Evolutionary conservation across 192 early-diverging fungal genomes (phyloP).

Genomic region (Dispira simplex): DNA sequence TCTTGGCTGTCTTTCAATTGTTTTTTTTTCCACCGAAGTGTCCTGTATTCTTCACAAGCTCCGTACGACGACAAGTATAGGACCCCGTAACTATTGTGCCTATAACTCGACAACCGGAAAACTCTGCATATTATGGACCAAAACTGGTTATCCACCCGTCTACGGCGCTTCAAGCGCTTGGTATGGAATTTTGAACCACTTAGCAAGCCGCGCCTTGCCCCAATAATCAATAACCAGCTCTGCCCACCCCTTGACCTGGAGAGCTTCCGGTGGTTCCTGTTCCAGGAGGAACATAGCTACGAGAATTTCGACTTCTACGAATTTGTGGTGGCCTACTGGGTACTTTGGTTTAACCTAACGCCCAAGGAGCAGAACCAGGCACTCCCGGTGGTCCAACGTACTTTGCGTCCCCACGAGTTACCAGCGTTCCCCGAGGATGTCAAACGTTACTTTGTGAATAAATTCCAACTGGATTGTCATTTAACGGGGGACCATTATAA

Average conservation of each 20-base stretch:
- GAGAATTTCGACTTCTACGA: conserved; percentile 10
- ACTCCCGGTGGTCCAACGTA: background rate
- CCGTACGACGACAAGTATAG: too few species aligned
- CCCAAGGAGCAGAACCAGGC: background rate
- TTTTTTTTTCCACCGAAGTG: too few species aligned
- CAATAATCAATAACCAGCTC: conserved; percentile 2
- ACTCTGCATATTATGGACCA: too few species aligned
- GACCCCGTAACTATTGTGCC: too few species aligned
- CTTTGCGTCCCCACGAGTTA: background rate
- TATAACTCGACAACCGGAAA: too few species aligned
- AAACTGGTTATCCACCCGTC: too few species aligned
- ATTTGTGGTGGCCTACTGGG: conserved; percentile 10
- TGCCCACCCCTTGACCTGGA: conserved; percentile 7
- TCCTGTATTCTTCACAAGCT: too few species aligned
- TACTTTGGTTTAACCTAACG: background rate
- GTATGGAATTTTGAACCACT: background rate
- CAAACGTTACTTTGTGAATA: too few species aligned
- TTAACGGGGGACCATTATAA: too few species aligned
- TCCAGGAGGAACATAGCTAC: conserved; percentile 1
- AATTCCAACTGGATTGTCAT: too few species aligned
- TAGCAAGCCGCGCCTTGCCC: background rate
- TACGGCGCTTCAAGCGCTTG: too few species aligned
- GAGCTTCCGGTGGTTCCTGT: conserved; percentile 2
- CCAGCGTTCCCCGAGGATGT: background rate
- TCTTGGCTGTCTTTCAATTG: too few species aligned